Base-by-base conservation (phyloP, 495 filamentous ascomycete species). In the Penicillium turbatum region DNA sequence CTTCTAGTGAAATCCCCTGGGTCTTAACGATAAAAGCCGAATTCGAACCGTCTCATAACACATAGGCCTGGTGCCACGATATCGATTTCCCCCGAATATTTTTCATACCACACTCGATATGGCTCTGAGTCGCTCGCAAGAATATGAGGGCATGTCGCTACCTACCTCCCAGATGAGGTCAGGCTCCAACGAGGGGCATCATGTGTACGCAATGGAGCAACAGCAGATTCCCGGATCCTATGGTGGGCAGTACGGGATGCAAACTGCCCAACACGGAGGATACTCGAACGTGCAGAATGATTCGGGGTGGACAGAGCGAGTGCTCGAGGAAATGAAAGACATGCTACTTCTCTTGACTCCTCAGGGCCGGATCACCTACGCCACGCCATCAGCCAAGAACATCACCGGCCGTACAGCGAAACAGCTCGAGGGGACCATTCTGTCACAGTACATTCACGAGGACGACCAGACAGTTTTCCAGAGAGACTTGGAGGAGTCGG, bases 311-410 rank as follows among this genome's bases (percentile, higher is more conserved):
- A 85, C 89, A 5, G 86, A 91, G 61, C 84, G 88, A 36, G 86
- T 97, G 3, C 74, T 98, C 15, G 87, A 91, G 61, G 93, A 97
- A 72, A 77, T 98, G 59, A 86, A 87, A 59, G 93, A 97, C 66
- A 82, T 97, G 57, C 69, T 96, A 26, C 84, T 96, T 54, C 88
- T 98, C 35, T 80, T 97, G 31, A 90, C 88, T 35, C 81, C 89
- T 6, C 83, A 93, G 59, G 90, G 92, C 17, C 80, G 85, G 48
- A 86, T 98, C 48, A 79, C 84, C 47, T 95, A 95, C 65, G 84
- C 85, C 5, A 95, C 92, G 19, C 88, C 89, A 2, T 95, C 89
- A 15, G 79, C 83, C 55, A 82, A 85, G 62, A 56, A 71, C n/a
- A 77, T 98, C 56, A 95, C 89, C 6, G 91, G 92, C 30, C 90